These are phyloP conservation scores for Ophiostoma himal-ulmi DNA, from an alignment of 2,329 filamentous ascomycete species.

Conservation along the genomic window DNA sequence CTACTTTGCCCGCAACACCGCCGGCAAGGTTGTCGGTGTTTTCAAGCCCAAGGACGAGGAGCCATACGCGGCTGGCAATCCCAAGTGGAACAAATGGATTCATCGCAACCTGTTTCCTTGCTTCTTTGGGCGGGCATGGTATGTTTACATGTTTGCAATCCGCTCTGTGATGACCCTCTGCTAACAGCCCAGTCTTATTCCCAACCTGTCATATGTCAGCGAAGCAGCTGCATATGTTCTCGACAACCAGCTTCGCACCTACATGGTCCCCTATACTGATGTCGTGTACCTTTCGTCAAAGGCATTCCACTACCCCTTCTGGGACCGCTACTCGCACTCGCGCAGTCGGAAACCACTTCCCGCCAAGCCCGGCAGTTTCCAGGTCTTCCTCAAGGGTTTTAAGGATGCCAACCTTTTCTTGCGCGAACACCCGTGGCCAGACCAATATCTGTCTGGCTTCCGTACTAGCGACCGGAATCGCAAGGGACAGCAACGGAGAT, in stretches of 20 bases:
- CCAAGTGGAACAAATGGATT: conserved; percentile 99
- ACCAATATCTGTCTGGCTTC: conserved; percentile 70
- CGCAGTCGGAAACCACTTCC: conserved; percentile 82
- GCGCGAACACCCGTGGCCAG: conserved; percentile 93
- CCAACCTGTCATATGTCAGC: conserved; percentile 94
- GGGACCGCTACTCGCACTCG: conserved; percentile 84
- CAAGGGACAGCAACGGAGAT: conserved; percentile 49
- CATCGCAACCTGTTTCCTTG: conserved; percentile 96
- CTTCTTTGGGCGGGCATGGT: conserved; percentile 82
- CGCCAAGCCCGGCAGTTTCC: conserved; percentile 89
- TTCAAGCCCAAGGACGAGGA: conserved; percentile 99
- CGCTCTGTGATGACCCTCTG: neutral
- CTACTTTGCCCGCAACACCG: conserved; percentile 88
- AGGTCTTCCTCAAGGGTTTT: conserved; percentile 94
- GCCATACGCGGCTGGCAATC: conserved; percentile 92
- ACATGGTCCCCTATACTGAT: conserved; percentile 93
- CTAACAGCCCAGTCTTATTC: conserved; percentile 60
- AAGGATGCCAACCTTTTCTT: conserved; percentile 96
- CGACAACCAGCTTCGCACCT: conserved; percentile 80
- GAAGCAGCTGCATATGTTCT: conserved; percentile 96
- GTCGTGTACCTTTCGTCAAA: conserved; percentile 92
- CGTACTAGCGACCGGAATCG: conserved; percentile 61
- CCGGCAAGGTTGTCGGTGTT: conserved; percentile 92
- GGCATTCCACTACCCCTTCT: conserved; percentile 97
- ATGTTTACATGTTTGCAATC: neutral